Evolutionary conservation across 768 basidiomycete genomes (phyloP).

Genomic region (Phylloporus rhodoxanthus): DNA sequence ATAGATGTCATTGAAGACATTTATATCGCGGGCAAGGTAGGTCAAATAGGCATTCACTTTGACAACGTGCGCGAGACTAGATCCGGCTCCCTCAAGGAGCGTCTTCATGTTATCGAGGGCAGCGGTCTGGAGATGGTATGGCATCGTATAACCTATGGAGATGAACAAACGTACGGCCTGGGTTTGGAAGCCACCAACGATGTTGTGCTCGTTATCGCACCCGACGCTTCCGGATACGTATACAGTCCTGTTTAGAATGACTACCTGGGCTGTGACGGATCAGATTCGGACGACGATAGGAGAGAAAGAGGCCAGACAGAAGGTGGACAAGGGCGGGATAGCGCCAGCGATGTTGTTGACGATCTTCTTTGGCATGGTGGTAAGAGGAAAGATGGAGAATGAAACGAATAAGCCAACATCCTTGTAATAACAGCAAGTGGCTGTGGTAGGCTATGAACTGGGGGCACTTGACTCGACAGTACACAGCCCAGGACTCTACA

Average conservation of each 20-base stretch:
- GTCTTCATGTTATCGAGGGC: conserved; percentile 37
- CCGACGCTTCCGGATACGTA: conserved; percentile 42
- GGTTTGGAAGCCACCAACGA: conserved; percentile 34
- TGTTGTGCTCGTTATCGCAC: conserved; percentile 24
- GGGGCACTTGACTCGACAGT: no score
- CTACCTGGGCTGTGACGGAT: not conserved
- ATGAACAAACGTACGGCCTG: conserved; percentile 32
- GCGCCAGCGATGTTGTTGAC: not conserved
- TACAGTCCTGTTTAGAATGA: conserved; percentile 12
- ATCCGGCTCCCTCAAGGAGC: conserved; percentile 36
- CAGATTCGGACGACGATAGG: not conserved
- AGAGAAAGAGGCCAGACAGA: not conserved
- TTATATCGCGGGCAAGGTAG: conserved; percentile 34
- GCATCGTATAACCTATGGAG: not conserved
- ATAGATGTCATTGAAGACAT: conserved; percentile 37
- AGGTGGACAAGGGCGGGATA: not conserved
- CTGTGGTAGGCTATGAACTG: not conserved
- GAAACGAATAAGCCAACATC: not conserved
- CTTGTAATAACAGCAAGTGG: not conserved
- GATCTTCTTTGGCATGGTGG: not conserved
- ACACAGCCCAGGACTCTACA: no score
- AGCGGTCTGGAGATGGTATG: conserved; percentile 20
- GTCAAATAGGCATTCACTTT: conserved; percentile 39
- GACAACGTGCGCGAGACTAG: conserved; percentile 32
- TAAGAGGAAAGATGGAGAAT: not conserved